Conservation (phyloP, 495 filamentous ascomycete genomes). For the Antarctomyces pellizariae region DNA sequence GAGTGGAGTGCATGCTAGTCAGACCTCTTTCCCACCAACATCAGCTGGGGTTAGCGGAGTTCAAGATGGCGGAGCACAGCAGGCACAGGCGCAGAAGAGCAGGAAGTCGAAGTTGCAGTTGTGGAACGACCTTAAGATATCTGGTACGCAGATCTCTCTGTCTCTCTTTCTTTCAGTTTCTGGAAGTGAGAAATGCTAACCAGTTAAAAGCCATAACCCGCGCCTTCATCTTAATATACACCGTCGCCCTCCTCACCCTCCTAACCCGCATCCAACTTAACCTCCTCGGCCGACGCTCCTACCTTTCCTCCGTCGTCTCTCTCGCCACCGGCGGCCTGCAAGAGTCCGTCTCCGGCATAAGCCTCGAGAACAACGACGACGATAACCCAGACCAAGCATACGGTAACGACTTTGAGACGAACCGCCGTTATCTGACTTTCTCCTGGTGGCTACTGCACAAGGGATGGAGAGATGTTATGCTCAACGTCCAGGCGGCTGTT, state of each 20-base stretch:
- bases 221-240: conserved; percentile 79
- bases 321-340: conserved; percentile 40
- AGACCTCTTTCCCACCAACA: conserved; percentile 28
- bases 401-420: conserved; percentile 82
- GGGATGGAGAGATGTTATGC: conserved; percentile 64
- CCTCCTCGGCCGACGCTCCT: conserved; percentile 81
- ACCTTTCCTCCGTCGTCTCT: conserved; percentile 82
- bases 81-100: conserved; percentile 19
- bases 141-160: conserved; percentile 37
- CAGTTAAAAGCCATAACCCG: conserved; percentile 53
- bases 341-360: conserved; percentile 46
- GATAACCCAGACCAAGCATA: conserved; percentile 55
- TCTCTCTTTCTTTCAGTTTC: no score
- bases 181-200: neutral
- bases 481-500: conserved; percentile 55
- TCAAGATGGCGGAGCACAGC: conserved; percentile 17
- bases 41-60: conserved; percentile 16
- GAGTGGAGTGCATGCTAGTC: conserved; percentile 57
- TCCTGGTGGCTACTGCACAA: conserved; percentile 94
- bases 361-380: conserved; percentile 73
- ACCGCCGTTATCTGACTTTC: conserved; percentile 80
- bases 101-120: conserved; percentile 75
- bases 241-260: conserved; percentile 65
- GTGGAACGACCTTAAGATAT: conserved; percentile 96
- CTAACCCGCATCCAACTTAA: conserved; percentile 94